phyloP scores from a whole-genome alignment of 352 stramenopile genomes.

The Globisporangium middletonii region DNA sequence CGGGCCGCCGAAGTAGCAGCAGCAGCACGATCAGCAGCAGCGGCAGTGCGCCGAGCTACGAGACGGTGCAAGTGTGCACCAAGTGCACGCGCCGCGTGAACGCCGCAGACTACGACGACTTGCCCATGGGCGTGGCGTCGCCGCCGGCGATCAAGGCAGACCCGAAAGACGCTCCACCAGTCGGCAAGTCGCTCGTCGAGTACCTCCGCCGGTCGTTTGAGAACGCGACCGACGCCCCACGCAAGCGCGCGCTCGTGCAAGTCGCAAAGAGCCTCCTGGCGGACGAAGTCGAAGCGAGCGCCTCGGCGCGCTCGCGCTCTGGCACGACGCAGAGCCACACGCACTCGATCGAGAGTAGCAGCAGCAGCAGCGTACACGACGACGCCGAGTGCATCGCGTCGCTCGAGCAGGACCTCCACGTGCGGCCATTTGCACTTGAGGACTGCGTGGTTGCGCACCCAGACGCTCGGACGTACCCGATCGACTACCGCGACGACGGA shows the following conservation, averaged over 20 bases:
- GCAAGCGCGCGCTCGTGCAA: constrained; percentile 31
- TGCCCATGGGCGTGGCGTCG: constrained; percentile 17
- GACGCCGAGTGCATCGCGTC: constrained; percentile 17
- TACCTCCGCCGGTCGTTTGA: constrained; percentile 36
- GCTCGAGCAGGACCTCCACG: constrained; percentile 16
- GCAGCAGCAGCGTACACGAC: background rate
- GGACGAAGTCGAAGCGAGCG: constrained; percentile 11
- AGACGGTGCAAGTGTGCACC: constrained; percentile 35
- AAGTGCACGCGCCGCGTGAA: constrained; percentile 52
- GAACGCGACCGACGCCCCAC: constrained; percentile 13
- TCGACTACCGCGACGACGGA: constrained; percentile 21
- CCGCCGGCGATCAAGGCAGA: constrained; percentile 25
- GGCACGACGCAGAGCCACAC: constrained; percentile 5
- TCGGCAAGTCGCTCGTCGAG: constrained; percentile 26
- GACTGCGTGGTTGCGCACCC: constrained; percentile 22
- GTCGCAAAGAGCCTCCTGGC: constrained; percentile 51
- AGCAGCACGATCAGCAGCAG: background rate
- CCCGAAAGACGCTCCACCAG: constrained; percentile 8
- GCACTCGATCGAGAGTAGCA: background rate
- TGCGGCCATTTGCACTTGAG: constrained; percentile 17
- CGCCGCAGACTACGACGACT: constrained; percentile 40
- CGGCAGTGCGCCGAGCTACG: background rate
- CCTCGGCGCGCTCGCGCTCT: background rate
- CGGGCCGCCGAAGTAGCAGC: constrained; percentile 15
- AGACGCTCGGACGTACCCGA: constrained; percentile 25